Conservation (phyloP, 768 basidiomycete species). For the Neoboletus brunneissimus region DNA sequence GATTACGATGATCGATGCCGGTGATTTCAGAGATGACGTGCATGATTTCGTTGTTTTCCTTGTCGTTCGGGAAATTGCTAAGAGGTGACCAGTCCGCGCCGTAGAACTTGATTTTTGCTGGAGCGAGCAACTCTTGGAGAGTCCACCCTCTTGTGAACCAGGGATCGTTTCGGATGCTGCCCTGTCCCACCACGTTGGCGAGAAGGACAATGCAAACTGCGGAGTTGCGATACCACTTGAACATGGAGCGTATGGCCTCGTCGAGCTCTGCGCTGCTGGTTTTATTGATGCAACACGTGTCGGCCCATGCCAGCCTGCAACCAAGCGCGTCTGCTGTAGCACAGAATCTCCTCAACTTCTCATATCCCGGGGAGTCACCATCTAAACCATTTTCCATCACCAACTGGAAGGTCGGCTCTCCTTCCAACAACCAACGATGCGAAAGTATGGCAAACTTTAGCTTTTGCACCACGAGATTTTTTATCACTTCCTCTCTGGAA, state of each 20-base stretch:
- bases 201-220: conserved; percentile 23
- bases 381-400: conserved; percentile 7
- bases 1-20: conserved; percentile 6
- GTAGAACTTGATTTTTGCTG: conserved; percentile 21
- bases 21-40: conserved; percentile 10
- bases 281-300: conserved; percentile 30
- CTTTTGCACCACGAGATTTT: conserved; percentile 4
- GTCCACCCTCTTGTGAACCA: conserved; percentile 26
- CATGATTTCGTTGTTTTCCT: conserved; percentile 17
- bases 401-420: conserved; percentile 12
- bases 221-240: conserved; percentile 23
- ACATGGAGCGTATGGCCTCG: conserved; percentile 31
- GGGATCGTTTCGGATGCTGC: conserved; percentile 10
- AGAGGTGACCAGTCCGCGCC: conserved; percentile 14
- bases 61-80: conserved; percentile 15
- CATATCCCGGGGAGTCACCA: conserved; percentile 2
- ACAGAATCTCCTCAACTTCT: conserved; percentile 18
- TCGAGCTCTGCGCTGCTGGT: conserved; percentile 29
- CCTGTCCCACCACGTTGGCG: neutral
- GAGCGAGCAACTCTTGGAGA: conserved; percentile 23
- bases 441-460: conserved; percentile 16
- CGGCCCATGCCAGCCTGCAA: conserved; percentile 23
- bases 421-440: conserved; percentile 12
- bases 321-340: conserved; percentile 9
- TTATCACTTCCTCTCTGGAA: conserved; percentile 7